Base-by-base conservation (phyloP, 2,329 filamentous ascomycete species). In the Colletotrichum magnum region DNA sequence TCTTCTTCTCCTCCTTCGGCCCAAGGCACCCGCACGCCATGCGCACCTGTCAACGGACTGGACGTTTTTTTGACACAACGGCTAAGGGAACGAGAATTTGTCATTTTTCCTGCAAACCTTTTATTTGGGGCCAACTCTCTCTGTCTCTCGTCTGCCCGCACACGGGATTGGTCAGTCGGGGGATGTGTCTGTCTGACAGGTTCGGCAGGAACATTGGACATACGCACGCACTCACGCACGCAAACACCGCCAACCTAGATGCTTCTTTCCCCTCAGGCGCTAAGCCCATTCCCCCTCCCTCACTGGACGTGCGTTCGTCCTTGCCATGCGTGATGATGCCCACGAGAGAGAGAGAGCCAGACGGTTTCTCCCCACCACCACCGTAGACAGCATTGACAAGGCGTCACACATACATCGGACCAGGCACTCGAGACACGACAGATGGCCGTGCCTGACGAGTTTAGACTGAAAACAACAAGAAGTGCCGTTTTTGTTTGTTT, bases 21-120 rank as follows among this genome's bases (percentile, higher is more conserved):
- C 26, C 41, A 43, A 43, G 41, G 41, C 41, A 43, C 41, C 41
- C 13, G 32, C 32, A 32, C 28, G 10, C 32, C 32, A 36, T 10
- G 32, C 58, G 48, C 36, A 43, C 45, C 60, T 65, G 65, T 68
- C 61, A 68, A 54, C 41, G 51, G 43, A 24, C 21, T 41, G 39
- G 65, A 64, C 54, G 65, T 65, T 69, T 56, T 65, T 65, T 69
- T 26, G 24, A 52, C 39, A 68, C 66, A 69, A 56, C 36, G 28
- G 43, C 56, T 48, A 48, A 43, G 54, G 58, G 43, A 28, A 48
- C n/a, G 16, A 41, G 39, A 45, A 66, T 60, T 65, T 65, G 61
- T 65, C 28, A 65, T 59, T 58, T 21, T 66, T 45, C 56, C 59
- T 32, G 43, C 41, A 59, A 59, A 36, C 39, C 7, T 6, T 36